Percentiles rank a stretch among this genome's conserved stretches.
These are phyloP conservation scores for Termitomyces sp. DNA, from an alignment of 768 basidiomycete genomes.

Conservation along the genomic window DNA sequence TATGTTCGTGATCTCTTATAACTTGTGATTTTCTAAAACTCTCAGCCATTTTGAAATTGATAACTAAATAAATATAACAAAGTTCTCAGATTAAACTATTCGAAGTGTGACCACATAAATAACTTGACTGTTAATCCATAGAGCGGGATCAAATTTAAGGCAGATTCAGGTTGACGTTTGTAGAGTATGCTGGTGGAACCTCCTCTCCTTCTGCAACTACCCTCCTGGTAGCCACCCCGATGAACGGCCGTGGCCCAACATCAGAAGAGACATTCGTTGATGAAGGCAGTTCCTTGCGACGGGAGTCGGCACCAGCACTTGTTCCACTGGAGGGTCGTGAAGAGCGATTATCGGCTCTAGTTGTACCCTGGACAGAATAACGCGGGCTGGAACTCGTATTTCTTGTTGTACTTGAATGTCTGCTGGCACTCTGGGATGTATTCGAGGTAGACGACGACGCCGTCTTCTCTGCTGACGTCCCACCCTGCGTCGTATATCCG, in stretches of 20 bases:
- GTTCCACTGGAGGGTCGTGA: not conserved
- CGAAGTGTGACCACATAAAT: too few relatives aligned
- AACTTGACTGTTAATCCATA: not conserved
- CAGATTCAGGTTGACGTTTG: not conserved
- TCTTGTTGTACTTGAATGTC: too few relatives aligned
- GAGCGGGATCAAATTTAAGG: not conserved
- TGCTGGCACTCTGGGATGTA: not conserved
- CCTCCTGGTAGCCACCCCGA: not conserved
- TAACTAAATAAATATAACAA: too few relatives aligned
- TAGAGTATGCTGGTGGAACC: constrained; percentile 2
- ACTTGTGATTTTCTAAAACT: too few relatives aligned
- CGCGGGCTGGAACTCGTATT: not conserved
- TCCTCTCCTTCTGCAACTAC: constrained; percentile 1
- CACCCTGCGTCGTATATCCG: constrained; percentile 1
- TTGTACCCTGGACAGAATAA: not conserved
- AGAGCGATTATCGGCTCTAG: not conserved
- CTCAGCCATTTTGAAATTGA: too few relatives aligned
- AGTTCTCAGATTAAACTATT: too few relatives aligned
- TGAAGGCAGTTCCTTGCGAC: not conserved
- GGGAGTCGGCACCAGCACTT: not conserved
- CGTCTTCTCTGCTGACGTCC: constrained; percentile 2
- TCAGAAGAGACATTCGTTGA: not conserved
- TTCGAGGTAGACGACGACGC: not conserved
- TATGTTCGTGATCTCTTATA: too few relatives aligned
- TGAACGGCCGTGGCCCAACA: not conserved